phyloP scores from a whole-genome alignment of 257 asterid species.

The Ocimum tenuiflorum region DNA sequence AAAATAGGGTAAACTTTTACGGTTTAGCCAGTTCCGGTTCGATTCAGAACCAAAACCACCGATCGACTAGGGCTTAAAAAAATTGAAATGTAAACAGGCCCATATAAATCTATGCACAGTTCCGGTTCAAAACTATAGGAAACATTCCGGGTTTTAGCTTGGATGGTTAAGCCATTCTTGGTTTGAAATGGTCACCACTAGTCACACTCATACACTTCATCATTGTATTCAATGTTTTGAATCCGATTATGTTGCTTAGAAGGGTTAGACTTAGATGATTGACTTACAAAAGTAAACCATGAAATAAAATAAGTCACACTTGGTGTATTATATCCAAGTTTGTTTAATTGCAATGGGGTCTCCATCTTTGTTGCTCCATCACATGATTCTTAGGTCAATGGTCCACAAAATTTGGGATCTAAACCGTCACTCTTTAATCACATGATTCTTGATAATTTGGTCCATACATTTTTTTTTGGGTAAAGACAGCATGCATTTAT shows the following conservation, averaged over 20 bases:
- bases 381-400: constrained; percentile 47
- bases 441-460: constrained; percentile 41
- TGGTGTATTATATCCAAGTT: not conserved
- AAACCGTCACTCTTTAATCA: constrained; percentile 30
- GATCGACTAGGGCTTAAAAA: too few relatives aligned
- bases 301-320: not conserved
- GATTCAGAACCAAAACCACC: too few relatives aligned
- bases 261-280: not conserved
- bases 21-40: too few relatives aligned
- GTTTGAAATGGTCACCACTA: too few relatives aligned
- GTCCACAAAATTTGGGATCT: constrained; percentile 25
- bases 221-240: too few relatives aligned
- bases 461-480: constrained; percentile 17
- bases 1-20: too few relatives aligned
- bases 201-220: too few relatives aligned
- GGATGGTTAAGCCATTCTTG: too few relatives aligned
- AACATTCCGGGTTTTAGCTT: too few relatives aligned
- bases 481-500: constrained; percentile 13
- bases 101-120: too few relatives aligned
- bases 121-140: too few relatives aligned
- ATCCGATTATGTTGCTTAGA: not conserved
- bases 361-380: constrained; percentile 25
- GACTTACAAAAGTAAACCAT: not conserved
- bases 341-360: constrained; percentile 19
- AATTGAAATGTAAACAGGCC: too few relatives aligned